These are phyloP conservation scores for Podochytrium sp. DNA, from an alignment of 192 early-diverging fungal genomes.

Conservation along the genomic window DNA sequence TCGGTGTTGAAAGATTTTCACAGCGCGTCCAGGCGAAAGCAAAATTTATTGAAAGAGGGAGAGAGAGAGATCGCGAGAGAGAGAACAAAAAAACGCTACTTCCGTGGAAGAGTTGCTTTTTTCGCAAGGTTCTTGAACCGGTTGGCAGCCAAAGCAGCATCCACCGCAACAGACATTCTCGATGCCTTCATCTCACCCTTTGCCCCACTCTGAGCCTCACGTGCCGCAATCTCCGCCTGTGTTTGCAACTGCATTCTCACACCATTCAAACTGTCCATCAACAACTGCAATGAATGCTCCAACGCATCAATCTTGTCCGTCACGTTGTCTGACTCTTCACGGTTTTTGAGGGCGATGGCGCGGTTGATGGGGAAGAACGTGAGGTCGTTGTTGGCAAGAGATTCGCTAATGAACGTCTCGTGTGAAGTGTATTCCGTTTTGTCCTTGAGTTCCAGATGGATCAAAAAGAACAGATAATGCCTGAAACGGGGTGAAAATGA, in stretches of 20 bases:
- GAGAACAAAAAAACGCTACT: too few species aligned
- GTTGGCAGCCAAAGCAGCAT: too few species aligned
- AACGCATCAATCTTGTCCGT: background rate
- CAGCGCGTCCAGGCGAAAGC: too few species aligned
- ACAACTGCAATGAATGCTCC: background rate
- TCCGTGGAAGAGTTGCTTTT: too few species aligned
- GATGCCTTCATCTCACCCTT: background rate
- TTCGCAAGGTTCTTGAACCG: too few species aligned
- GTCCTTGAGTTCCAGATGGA: conserved; percentile 42
- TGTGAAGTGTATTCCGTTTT: conserved; percentile 46
- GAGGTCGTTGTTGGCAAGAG: conserved; percentile 32
- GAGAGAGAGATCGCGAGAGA: too few species aligned
- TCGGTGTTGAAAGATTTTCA: too few species aligned
- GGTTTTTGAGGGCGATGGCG: conserved; percentile 37
- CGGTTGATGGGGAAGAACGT: conserved; percentile 44
- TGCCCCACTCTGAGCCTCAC: background rate
- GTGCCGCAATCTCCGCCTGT: background rate
- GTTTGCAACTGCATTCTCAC: background rate
- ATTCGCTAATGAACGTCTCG: conserved; percentile 42
- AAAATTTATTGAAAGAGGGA: too few species aligned
- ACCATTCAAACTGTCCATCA: background rate
- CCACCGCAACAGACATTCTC: too few species aligned
- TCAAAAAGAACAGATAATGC: conserved; percentile 47
- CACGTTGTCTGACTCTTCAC: conserved; percentile 26
- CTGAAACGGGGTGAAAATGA: background rate